Evolutionary conservation across 306 rosid species (phyloP).

Genomic region (Gillenia trifoliata): DNA sequence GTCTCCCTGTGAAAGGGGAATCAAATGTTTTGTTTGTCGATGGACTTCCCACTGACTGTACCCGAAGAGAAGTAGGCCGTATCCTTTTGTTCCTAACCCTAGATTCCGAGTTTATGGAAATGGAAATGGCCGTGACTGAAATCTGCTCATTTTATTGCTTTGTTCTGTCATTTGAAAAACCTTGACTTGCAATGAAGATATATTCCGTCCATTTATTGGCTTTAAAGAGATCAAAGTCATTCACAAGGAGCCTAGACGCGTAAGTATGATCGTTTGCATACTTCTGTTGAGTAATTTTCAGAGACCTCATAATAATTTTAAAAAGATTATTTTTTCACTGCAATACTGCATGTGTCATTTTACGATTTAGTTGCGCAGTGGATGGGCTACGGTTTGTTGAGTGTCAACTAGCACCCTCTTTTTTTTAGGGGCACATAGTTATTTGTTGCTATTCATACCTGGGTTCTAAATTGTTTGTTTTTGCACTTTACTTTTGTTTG

Average conservation of each 20-base stretch:
- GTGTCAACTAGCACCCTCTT: background rate
- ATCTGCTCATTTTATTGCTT: constrained; percentile 6
- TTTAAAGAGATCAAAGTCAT: constrained; percentile 62
- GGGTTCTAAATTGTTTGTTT: background rate
- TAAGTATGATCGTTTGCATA: constrained; percentile 35
- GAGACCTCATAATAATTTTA: background rate
- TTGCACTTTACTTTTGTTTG: background rate
- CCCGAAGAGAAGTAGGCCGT: constrained; percentile 91
- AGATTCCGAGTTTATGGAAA: constrained; percentile 13
- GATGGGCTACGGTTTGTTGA: background rate
- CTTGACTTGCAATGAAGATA: constrained; percentile 55
- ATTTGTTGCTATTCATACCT: background rate
- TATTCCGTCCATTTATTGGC: constrained; percentile 81
- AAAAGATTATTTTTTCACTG: too few relatives aligned
- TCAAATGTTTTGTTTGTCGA: constrained; percentile 67
- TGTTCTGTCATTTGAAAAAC: constrained; percentile 27
- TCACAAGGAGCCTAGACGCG: constrained; percentile 85
- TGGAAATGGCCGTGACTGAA: background rate
- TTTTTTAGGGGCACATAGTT: too few relatives aligned
- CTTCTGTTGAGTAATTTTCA: background rate
- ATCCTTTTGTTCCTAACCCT: constrained; percentile 41
- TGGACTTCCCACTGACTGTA: constrained; percentile 74
- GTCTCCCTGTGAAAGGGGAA: constrained; percentile 32
- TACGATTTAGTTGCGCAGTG: background rate
- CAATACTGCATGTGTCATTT: background rate